Conservation (phyloP, 176 grass and related monocot genomes). For the Oryza longistaminata region DNA sequence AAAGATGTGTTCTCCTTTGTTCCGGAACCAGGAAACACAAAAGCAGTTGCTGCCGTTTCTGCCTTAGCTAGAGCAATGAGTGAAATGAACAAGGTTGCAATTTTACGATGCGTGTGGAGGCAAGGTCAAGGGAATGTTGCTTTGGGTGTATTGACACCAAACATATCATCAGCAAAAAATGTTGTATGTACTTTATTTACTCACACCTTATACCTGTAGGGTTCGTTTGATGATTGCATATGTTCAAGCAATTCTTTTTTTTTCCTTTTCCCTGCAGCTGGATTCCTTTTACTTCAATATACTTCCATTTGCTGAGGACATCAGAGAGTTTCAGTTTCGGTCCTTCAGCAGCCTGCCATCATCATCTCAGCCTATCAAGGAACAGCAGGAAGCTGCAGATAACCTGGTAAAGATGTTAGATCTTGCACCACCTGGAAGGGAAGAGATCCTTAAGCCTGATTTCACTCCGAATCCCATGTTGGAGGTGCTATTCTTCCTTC, state of each 20-base stretch:
- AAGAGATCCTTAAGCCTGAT: conserved; percentile 80
- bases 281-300: conserved; percentile 96
- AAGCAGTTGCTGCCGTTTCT: conserved; percentile 65
- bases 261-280: conserved; percentile 46
- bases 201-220: neutral
- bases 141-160: conserved; percentile 84
- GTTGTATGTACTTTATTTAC: conserved; percentile 48
- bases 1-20: conserved; percentile 86
- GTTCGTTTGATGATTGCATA: conserved; percentile 17
- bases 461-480: conserved; percentile 90
- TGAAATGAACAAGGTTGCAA: conserved; percentile 74
- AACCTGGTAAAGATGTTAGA: conserved; percentile 84
- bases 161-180: conserved; percentile 81
- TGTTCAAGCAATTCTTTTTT: conserved; percentile 33
- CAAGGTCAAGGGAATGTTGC: conserved; percentile 77
- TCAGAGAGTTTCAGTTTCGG: conserved; percentile 86
- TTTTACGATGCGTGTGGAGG: conserved; percentile 85
- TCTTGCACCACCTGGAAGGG: conserved; percentile 67
- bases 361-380: conserved; percentile 61
- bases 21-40: conserved; percentile 83
- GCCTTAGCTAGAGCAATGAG: conserved; percentile 85
- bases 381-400: conserved; percentile 90
- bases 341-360: conserved; percentile 68
- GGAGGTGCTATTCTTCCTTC: conserved; percentile 50
- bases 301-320: conserved; percentile 90